These are phyloP conservation scores for Asclepias syriaca DNA, from an alignment of 257 asterid genomes.

Conservation along the genomic window DNA sequence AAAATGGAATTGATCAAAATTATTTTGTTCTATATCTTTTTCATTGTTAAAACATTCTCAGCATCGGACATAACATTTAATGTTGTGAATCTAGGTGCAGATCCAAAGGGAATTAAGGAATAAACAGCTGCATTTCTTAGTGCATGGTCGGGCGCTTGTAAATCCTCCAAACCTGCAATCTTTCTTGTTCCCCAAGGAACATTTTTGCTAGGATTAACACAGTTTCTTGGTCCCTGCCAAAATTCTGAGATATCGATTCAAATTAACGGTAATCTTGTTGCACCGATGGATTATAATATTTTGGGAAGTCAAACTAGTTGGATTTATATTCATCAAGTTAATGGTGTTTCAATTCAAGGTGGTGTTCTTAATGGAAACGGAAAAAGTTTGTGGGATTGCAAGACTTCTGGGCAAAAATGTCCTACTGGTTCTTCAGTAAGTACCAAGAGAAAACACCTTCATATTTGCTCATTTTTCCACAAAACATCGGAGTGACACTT, in stretches of 20 bases:
- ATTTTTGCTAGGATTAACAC: neutral
- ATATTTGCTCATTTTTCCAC: no score
- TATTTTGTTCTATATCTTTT: no score
- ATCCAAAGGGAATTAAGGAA: neutral
- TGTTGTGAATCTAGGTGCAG: slow-evolving; percentile 5
- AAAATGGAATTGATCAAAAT: neutral
- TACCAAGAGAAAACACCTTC: neutral
- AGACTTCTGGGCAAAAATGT: slow-evolving; percentile 11
- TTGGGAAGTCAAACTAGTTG: neutral
- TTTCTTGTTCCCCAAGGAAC: neutral
- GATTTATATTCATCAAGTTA: neutral
- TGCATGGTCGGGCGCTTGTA: neutral
- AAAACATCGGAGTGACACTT: no score
- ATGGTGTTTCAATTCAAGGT: slow-evolving; percentile 5
- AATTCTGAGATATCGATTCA: neutral
- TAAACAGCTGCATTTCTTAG: neutral
- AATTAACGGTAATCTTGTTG: neutral
- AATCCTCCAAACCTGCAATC: neutral
- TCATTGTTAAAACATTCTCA: neutral
- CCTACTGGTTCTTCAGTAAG: slow-evolving; percentile 17
- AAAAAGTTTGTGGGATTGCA: slow-evolving; percentile 26
- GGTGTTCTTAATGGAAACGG: slow-evolving; percentile 29
- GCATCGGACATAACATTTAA: neutral
- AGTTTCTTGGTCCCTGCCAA: neutral
- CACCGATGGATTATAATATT: neutral